A percentile compares a stretch with the other conserved stretches of the same genome.
phyloP scores from a whole-genome alignment of 352 stramenopile species.

The Globisporangium ultimum region DNA sequence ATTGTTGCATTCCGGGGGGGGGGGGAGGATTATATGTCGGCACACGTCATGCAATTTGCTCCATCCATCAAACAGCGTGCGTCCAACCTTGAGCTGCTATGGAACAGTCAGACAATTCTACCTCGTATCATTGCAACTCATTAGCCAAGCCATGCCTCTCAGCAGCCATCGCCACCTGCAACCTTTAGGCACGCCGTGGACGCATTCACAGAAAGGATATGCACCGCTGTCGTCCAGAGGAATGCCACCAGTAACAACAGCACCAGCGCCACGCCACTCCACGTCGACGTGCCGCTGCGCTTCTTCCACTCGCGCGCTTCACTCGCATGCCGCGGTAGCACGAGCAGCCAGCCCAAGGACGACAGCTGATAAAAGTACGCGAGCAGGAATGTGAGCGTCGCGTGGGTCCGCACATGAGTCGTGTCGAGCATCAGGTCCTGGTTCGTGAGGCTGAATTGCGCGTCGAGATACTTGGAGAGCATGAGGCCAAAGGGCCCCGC shows the following conservation, averaged over 20 bases:
- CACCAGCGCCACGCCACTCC: constrained; percentile 18
- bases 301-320: constrained; percentile 26
- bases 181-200: constrained; percentile 40
- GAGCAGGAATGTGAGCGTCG: constrained; percentile 39
- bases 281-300: constrained; percentile 21
- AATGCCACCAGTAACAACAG: constrained; percentile 20
- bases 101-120: too few species aligned
- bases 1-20: too few species aligned
- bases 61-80: too few species aligned
- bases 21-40: too few species aligned
- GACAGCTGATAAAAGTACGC: constrained; percentile 42
- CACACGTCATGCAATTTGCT: too few species aligned
- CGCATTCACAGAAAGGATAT: constrained; percentile 43
- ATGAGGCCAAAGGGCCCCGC: constrained; percentile 33
- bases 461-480: constrained; percentile 53
- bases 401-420: constrained; percentile 26
- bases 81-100: too few species aligned
- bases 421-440: constrained; percentile 43
- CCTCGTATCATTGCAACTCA: too few species aligned
- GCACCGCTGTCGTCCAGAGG: constrained; percentile 14
- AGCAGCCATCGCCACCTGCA: constrained; percentile 20
- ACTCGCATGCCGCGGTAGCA: constrained; percentile 30
- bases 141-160: too few species aligned
- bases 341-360: constrained; percentile 37
- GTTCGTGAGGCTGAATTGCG: constrained; percentile 44